phyloP scores from a whole-genome alignment of 2,329 filamentous ascomycete genomes.

The Chaetomium sp. region DNA sequence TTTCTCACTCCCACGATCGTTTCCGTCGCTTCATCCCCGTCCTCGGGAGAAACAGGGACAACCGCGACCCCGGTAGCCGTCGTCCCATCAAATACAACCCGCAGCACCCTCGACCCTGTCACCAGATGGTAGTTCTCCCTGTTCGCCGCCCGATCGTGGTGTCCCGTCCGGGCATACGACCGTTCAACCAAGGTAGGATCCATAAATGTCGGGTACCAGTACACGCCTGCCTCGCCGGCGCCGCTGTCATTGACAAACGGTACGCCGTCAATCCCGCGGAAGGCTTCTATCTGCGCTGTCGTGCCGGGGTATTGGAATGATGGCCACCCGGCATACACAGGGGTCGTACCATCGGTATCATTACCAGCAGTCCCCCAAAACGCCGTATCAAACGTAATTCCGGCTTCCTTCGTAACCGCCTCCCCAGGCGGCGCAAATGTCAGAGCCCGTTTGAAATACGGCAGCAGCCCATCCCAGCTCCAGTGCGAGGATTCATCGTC shows the following conservation, averaged over 20 bases:
- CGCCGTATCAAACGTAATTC: slow-evolving; percentile 19
- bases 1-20: slow-evolving; percentile 23
- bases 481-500: slow-evolving; percentile 8
- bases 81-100: slow-evolving; percentile 16
- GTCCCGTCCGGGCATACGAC: slow-evolving; percentile 35
- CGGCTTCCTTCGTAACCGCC: slow-evolving; percentile 11
- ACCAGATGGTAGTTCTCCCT: slow-evolving; percentile 20
- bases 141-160: slow-evolving; percentile 23
- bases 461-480: slow-evolving; percentile 20
- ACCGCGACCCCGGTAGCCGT: slow-evolving; percentile 17
- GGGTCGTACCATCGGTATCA: slow-evolving; percentile 24
- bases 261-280: slow-evolving; percentile 33
- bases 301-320: slow-evolving; percentile 33
- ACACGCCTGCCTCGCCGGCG: slow-evolving; percentile 34
- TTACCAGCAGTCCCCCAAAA: slow-evolving; percentile 29
- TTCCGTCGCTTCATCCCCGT: background rate
- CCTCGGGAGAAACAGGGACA: slow-evolving; percentile 6
- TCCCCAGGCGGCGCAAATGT: slow-evolving; percentile 18
- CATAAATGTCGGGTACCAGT: slow-evolving; percentile 38
- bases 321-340: slow-evolving; percentile 34
- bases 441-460: slow-evolving; percentile 20
- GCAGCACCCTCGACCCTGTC: slow-evolving; percentile 18
- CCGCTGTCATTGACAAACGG: slow-evolving; percentile 35
- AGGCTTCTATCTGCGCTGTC: slow-evolving; percentile 31
- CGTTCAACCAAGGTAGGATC: slow-evolving; percentile 31